phyloP scores from a whole-genome alignment of 495 filamentous ascomycete species.

The Viridothelium virens region DNA sequence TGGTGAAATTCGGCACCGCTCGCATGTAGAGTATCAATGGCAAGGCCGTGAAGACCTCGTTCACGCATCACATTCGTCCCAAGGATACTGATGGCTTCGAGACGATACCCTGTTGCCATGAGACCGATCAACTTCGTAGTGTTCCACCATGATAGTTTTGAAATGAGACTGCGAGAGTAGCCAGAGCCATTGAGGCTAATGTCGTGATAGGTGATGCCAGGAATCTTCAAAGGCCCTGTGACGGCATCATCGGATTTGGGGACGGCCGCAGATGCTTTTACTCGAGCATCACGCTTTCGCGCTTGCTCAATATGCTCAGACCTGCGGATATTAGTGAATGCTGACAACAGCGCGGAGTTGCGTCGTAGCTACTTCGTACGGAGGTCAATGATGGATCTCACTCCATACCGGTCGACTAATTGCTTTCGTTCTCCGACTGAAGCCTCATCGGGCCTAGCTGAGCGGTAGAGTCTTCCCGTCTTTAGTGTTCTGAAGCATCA shows the following conservation, averaged over 20 bases:
- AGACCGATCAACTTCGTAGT: constrained; percentile 52
- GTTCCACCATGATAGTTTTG: constrained; percentile 59
- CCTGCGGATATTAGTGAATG: constrained; percentile 29
- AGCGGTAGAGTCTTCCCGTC: constrained; percentile 65
- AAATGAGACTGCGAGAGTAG: constrained; percentile 61
- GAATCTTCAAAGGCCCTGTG: constrained; percentile 46
- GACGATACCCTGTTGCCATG: constrained; percentile 56
- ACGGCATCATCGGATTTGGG: constrained; percentile 40
- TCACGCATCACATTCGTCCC: constrained; percentile 60
- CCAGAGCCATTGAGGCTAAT: constrained; percentile 66
- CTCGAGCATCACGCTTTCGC: constrained; percentile 50
- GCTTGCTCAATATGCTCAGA: constrained; percentile 66
- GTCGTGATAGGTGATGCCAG: constrained; percentile 49
- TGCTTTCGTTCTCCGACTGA: constrained; percentile 53
- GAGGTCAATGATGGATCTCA: constrained; percentile 68
- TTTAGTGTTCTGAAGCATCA: constrained; percentile 46
- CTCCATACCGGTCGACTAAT: constrained; percentile 53
- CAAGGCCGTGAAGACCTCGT: constrained; percentile 59
- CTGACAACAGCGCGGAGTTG: neutral
- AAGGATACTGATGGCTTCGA: constrained; percentile 58
- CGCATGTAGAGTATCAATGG: constrained; percentile 55
- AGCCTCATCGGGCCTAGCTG: constrained; percentile 65
- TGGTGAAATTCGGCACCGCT: constrained; percentile 55
- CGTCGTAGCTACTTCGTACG: constrained; percentile 52
- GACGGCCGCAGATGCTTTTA: constrained; percentile 33